Evolutionary conservation across 306 rosid genomes (phyloP), one percentile per base, ranked within the genome.

Genomic region (Phaseolus lunatus): DNA sequence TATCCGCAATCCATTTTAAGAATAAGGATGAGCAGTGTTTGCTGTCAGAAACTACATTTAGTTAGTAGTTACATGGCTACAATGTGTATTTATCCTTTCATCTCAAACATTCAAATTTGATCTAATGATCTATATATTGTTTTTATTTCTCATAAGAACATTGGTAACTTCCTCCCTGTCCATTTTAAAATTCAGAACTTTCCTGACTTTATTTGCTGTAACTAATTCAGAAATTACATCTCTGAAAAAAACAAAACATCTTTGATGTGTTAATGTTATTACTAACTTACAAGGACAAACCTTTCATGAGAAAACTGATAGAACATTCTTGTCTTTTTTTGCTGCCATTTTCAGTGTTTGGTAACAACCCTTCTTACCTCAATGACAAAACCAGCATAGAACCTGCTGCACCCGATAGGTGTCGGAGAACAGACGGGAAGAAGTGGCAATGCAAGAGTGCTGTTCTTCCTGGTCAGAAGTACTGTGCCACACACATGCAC

Each of bases 361-460:
- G 86, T 65, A 61, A 86, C 81, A 83, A 80, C 47, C 74, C 70
- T 64, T 67, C 90, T 52, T 73, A 31, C 67, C 50, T 73, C 54
- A 79, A 69, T 18, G 44, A 78, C 26, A 19, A 59, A 71, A 87
- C 70, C 72, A 80, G 61, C 37, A 37, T 33, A 2, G 94, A 93
- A 24, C 76, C 72, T 68, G 91, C 72, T 68, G 91, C 92, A 85
- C 81, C 85, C 0, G 87, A 84, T 52, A 72, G 97, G 82, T 94
- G 98, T 45, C 85, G 97, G 69, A 86, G 98, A 87, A 94, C 97
- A 10, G 97, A 94, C 2, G 98, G 97, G 26, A 94, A 90, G 86
- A 94, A 89, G 76, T 94, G 98, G 98, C 84, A 91, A 50, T 94
- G 98, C 87, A 84, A 86, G 80, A 76, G 88, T 22, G 86, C 70